phyloP scores from a whole-genome alignment of 129 eudicot genomes.

The Daucus carota region DH1_v3.0 NC_030386.2:31429001-31429500 shows the following conservation, averaged over 20 bases:
- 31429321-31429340: not conserved
- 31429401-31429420: not conserved
- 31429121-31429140: not conserved
- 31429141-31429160: not conserved
- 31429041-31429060: not conserved
- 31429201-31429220: not conserved
- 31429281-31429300: slow-evolving; percentile 80
- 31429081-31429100: not conserved
- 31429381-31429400: not conserved
- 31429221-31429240: not conserved
- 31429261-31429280: slow-evolving; percentile 45
- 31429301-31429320: slow-evolving; percentile 47
- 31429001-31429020: not conserved
- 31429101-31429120: not conserved
- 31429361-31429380: not conserved
- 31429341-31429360: not conserved
- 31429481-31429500: too few species aligned
- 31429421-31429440: not conserved
- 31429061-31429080: not conserved
- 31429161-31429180: not conserved
- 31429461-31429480: not conserved
- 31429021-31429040: not conserved
- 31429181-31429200: not conserved
- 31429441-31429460: not conserved
- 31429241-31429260: slow-evolving; percentile 51